phyloP scores from a whole-genome alignment of 495 filamentous ascomycete genomes.

The Penicillium malachiteum region DNA sequence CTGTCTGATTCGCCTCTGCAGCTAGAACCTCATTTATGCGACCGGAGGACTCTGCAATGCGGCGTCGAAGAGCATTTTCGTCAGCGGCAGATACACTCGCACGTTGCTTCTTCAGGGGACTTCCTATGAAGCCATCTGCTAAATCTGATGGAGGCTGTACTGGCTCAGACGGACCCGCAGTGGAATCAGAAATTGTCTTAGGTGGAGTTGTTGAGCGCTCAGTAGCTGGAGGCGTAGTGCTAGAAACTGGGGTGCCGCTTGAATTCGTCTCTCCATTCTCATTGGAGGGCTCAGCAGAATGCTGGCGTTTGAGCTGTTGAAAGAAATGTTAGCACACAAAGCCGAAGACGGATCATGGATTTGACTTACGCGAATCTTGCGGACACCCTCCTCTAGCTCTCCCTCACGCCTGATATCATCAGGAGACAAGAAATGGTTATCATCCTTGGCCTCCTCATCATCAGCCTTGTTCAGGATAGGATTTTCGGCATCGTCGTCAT shows the following conservation, averaged over 20 bases:
- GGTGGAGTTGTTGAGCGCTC: conserved; percentile 45
- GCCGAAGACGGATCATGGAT: background rate
- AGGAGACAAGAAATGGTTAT: conserved; percentile 56
- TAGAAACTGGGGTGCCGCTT: conserved; percentile 46
- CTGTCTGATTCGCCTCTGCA: conserved; percentile 10
- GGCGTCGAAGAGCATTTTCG: conserved; percentile 50
- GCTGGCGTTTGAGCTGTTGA: conserved; percentile 85
- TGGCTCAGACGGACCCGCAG: conserved; percentile 25
- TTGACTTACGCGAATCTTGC: conserved; percentile 81
- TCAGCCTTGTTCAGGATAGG: conserved; percentile 61
- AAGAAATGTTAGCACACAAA: background rate
- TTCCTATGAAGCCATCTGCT: conserved; percentile 60
- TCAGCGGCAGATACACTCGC: conserved; percentile 65
- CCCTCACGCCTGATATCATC: conserved; percentile 83
- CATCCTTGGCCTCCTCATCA: conserved; percentile 71
- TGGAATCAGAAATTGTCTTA: conserved; percentile 13
- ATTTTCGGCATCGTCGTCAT: conserved; percentile 59
- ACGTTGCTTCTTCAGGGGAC: conserved; percentile 81
- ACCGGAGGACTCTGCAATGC: conserved; percentile 45
- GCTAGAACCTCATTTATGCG: conserved; percentile 38
- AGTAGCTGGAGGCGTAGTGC: conserved; percentile 34
- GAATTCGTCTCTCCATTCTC: conserved; percentile 40
- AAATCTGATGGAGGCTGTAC: conserved; percentile 31
- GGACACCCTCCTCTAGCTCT: conserved; percentile 85
- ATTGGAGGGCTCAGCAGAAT: conserved; percentile 75